Evolutionary conservation across 169 alveolate species (phyloP), one percentile per base, ranked within the genome.

Genomic region (Eimeria nieschulzi): DNA sequence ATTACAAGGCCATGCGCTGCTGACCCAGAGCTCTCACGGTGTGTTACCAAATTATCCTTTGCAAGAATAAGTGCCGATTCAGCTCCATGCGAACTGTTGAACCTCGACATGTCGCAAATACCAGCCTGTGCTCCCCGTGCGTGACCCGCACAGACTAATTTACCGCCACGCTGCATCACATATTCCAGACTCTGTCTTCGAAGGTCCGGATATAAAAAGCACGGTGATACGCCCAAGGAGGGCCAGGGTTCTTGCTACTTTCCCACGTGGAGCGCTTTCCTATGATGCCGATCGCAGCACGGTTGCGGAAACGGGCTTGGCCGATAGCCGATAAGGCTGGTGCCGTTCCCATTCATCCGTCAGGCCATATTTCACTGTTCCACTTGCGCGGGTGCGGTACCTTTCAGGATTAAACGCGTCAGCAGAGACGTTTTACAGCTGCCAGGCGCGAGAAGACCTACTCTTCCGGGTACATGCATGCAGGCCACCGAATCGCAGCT

Each of bases 391-490:
- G 76, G 0, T 7, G 55, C 21, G 83, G 12, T 39, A 39, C 72
- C 19, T 21, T 13, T 12, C 73, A 71, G 95, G 95, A 25, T 79
- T 93, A 10, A 92, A 93, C 80, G 92, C 51, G n/a, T 76, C 94
- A 17, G 92, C 92, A 17, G 95, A 93, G 86, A 93, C 93, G 7
- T 93, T 83, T 79, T 93, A 82, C 83, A 91, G 93, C 82, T 90
- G 94, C 73, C 95, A 93, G 70, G 94, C 94, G 9, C 94, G 94
- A 26, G 85, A 79, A 51, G 94, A 90, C 72, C 79, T n/a, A 19
- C 66, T 90, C 7, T 92, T 88, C 68, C 73, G 88, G 88, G 88
- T 80, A 33, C 23, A 75, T 9, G 2, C 15, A 15, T 9, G 33
- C 54, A 56, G 8, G 55, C 26, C 23, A 21, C 39, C 51, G 63